Evolutionary conservation across 148 eudicot species (phyloP).

Genomic region (Cornus controversa): DNA sequence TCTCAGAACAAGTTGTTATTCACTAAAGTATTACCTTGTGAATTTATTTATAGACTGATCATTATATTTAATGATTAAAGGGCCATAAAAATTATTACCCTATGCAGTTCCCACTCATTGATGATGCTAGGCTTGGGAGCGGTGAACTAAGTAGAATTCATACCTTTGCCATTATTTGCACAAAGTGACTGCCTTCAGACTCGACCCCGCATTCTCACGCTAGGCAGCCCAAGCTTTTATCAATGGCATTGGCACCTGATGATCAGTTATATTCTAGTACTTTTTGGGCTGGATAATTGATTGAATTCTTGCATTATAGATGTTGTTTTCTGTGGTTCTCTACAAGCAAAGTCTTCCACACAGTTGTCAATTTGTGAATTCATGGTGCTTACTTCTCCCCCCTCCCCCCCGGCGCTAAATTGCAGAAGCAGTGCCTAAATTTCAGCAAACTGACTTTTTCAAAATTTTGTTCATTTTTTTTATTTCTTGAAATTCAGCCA

Average conservation of each 20-base stretch:
- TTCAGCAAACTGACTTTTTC: background rate
- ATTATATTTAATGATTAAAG: background rate
- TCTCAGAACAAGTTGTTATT: background rate
- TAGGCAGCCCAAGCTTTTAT: too few relatives aligned
- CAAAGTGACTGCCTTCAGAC: too few relatives aligned
- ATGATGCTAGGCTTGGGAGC: too few relatives aligned
- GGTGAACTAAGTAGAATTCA: too few relatives aligned
- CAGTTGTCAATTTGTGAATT: background rate
- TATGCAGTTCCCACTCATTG: too few relatives aligned
- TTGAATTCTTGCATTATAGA: background rate
- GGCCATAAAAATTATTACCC: too few relatives aligned
- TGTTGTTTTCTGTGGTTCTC: background rate
- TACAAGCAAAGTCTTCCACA: background rate
- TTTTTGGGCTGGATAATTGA: background rate
- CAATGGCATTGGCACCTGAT: too few relatives aligned
- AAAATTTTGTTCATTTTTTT: background rate
- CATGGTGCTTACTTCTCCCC: too few relatives aligned
- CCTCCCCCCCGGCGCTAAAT: background rate
- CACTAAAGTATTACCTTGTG: background rate
- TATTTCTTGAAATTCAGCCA: background rate
- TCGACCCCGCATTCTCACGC: too few relatives aligned
- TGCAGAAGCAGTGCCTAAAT: background rate
- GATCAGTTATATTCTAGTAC: too few relatives aligned
- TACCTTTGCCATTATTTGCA: too few relatives aligned
- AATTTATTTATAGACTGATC: background rate